Base-by-base conservation (phyloP, 2,329 filamentous ascomycete genomes). In the Phyllosticta citriasiana region DNA sequence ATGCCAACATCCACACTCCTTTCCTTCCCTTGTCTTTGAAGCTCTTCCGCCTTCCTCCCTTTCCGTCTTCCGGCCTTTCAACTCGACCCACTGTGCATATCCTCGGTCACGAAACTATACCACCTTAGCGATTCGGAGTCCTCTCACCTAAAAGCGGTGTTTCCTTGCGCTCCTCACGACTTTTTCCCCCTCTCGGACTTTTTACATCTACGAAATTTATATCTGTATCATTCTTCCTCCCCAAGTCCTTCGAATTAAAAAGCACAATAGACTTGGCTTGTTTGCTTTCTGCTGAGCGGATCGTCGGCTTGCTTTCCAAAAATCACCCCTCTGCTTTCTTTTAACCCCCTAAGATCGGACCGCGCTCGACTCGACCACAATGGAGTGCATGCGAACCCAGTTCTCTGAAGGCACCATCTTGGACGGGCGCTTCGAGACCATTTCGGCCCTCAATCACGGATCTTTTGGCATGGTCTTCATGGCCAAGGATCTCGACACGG, bases 391-490 rank as follows among this genome's bases (percentile, higher is more conserved):
- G 81, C 86, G 87, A 78, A 85, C 91, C 77, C 83, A 86, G 72
- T 94, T 96, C 78, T 80, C 85, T 71, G 81, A 85, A 76, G 90
- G 88, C 75, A 84, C 88, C 76, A 78, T 96, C 72, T 86, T 96
- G 72, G 86, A 89, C 73, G 91, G 90, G 74, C 92, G 94, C 67
- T 99, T 94, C 76, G 82, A 89, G 77, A 96, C 92, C 61, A 82
- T 97, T 71, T 89, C 92, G 67, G 92, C 94, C 62, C 88, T 99
- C 78, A 99, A 99, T 74, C 91, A 97, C 82, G 94, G 94, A 68
- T 97, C 94, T 61, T 99, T 97, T 72, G 94, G 94, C 72, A 95
- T 97, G 90, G 94, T 99, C 69, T 97, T 97, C 77, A 87, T 91
- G 77, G 94, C 93, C 63, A 88, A 83, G 73, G 91, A 99, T 74